phyloP scores from a whole-genome alignment of 306 rosid genomes.

The Trichosanthes truncata region DNA sequence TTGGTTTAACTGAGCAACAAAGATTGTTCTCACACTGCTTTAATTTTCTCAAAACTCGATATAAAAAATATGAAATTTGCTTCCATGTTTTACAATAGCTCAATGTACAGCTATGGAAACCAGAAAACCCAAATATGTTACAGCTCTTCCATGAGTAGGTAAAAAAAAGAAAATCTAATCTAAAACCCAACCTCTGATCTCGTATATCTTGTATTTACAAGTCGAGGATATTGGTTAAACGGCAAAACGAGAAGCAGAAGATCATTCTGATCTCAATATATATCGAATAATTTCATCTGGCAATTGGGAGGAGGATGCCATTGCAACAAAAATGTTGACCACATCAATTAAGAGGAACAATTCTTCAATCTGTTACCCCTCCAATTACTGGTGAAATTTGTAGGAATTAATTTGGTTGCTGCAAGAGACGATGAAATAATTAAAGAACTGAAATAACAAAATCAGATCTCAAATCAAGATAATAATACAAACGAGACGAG shows the following conservation, averaged over 20 bases:
- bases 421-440: not conserved
- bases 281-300: not conserved
- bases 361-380: not conserved
- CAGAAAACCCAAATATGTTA: slow-evolving; percentile 3
- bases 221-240: not conserved
- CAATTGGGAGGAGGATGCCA: not conserved
- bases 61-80: not conserved
- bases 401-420: slow-evolving; percentile 5
- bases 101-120: not conserved
- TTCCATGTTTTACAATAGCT: slow-evolving; percentile 11
- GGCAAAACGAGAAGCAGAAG: slow-evolving; percentile 2
- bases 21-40: not conserved
- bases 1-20: not conserved
- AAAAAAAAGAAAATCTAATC: not conserved
- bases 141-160: slow-evolving; percentile 5
- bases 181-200: slow-evolving; percentile 2
- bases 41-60: not conserved
- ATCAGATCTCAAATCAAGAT: not conserved
- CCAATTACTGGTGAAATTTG: slow-evolving; percentile 5
- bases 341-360: not conserved
- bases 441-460: not conserved
- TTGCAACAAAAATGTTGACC: slow-evolving; percentile 4
- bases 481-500: not conserved
- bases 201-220: slow-evolving; percentile 10
- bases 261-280: not conserved